phyloP scores from a whole-genome alignment of 2,329 filamentous ascomycete species.

The Fusarium abutilonis region DNA sequence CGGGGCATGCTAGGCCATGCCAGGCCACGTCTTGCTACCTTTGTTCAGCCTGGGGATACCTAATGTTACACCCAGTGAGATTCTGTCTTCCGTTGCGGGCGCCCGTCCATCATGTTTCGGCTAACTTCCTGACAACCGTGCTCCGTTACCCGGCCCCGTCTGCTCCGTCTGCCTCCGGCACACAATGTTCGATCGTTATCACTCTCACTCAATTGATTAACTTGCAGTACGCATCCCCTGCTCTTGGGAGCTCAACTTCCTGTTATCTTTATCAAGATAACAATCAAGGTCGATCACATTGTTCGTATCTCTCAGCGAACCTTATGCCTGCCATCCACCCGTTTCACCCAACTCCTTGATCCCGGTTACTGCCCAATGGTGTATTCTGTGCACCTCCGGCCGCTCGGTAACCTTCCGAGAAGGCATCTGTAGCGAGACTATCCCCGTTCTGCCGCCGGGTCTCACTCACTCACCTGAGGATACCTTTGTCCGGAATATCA shows the following conservation, averaged over 20 bases:
- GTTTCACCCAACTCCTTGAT: constrained; percentile 19
- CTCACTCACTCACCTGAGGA: constrained; percentile 23
- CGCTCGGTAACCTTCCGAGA: constrained; percentile 45
- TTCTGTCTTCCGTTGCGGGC: constrained; percentile 36
- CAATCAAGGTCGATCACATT: constrained; percentile 21
- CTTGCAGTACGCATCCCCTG: constrained; percentile 4
- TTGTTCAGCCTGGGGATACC: constrained; percentile 3
- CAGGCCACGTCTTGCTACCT: no score
- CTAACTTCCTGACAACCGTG: constrained; percentile 44
- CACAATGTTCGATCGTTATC: constrained; percentile 14
- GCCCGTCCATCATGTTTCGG: constrained; percentile 38
- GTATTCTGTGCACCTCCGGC: constrained; percentile 43
- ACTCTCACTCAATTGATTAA: constrained; percentile 8
- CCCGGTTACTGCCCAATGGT: constrained; percentile 15
- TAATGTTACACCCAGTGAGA: constrained; percentile 18
- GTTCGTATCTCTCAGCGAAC: constrained; percentile 10
- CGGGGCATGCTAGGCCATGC: constrained; percentile 15
- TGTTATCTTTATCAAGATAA: constrained; percentile 17
- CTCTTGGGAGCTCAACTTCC: not conserved
- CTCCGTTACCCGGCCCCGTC: constrained; percentile 36
- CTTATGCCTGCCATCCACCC: not conserved
- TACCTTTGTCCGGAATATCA: constrained; percentile 8
- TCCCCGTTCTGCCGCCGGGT: constrained; percentile 12
- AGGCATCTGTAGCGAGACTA: constrained; percentile 20
- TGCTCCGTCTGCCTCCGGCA: constrained; percentile 35